phyloP scores from a whole-genome alignment of 139 green algal genomes.

The Astrephomene gubernaculifera region DNA sequence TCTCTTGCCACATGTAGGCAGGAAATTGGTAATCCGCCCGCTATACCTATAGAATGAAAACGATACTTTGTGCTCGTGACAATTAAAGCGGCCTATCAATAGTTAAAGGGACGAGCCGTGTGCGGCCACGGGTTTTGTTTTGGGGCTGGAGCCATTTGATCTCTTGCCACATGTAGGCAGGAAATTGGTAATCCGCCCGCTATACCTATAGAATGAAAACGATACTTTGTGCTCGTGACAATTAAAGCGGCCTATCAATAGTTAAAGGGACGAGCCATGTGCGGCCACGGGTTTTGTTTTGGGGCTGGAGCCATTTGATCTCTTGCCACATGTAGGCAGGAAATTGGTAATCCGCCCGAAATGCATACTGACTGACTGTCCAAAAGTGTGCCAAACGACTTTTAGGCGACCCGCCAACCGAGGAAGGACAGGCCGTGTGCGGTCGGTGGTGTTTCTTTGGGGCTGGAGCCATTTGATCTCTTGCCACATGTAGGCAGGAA shows the following conservation, averaged over 20 bases:
- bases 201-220: background rate
- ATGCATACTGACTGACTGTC: background rate
- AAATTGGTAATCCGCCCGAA: conserved; percentile 77
- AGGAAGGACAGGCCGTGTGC: background rate
- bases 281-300: background rate
- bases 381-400: background rate
- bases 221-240: background rate
- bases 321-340: conserved; percentile 69
- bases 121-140: background rate
- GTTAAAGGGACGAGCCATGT: no score
- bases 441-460: background rate
- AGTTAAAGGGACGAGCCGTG: no score
- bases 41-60: background rate
- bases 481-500: conserved; percentile 72
- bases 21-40: conserved; percentile 79
- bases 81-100: background rate
- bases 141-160: conserved; percentile 78
- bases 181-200: conserved; percentile 78
- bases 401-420: background rate
- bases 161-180: conserved; percentile 69
- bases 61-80: background rate
- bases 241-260: background rate
- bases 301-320: conserved; percentile 78
- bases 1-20: conserved; percentile 70
- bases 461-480: conserved; percentile 80